Evolutionary conservation across 2,329 filamentous ascomycete species (phyloP), one percentile per base, ranked within the genome.

Genomic region (Claviceps sp.): DNA sequence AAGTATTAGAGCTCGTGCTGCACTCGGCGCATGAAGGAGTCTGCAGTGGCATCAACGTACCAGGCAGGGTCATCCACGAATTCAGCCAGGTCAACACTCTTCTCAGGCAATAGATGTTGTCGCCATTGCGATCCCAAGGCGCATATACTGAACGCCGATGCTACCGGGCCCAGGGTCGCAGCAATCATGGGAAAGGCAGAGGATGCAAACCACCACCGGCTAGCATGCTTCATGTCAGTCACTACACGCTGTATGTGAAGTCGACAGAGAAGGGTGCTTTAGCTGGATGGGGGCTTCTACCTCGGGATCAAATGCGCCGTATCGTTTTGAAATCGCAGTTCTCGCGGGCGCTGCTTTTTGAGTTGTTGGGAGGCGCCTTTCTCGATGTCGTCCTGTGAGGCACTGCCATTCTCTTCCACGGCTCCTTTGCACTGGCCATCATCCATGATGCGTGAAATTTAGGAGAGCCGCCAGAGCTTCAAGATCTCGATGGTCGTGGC

Each of bases 71-170:
- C 89, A 0, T 58, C 42, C 52, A 85, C 74, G 24, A 77, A 79
- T 2, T 57, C 37, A 0, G 79, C 82, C 1, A 70, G 61, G 9
- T 75, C 68, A 5, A 76, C 62, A 1, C 74, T 63, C 5, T 74
- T 69, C 0, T 71, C 70, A 0, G 74, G 72, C 1, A 66, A 63
- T 5, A 78, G 67, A 48, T 72, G 71, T 63, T 84, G 78, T 54
- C 87, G 76, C 90, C 89, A 95, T 22, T 80, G 80, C 30, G 81
- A 82, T 1, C 88, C 87, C n/a, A 95, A 74, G 7, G 89, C 87
- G 55, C 86, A 89, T 54, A 95, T 89, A 53, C 85, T 91, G 67
- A 93, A 85, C 34, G 93, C 82, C 53, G 90, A 95, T 2, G 90
- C 90, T 9, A 95, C 78, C 0, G 90, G 90, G 1, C 88, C 89